Conservation (phyloP, 192 early-diverging fungal species). For the Powellomyces hirtus region DNA sequence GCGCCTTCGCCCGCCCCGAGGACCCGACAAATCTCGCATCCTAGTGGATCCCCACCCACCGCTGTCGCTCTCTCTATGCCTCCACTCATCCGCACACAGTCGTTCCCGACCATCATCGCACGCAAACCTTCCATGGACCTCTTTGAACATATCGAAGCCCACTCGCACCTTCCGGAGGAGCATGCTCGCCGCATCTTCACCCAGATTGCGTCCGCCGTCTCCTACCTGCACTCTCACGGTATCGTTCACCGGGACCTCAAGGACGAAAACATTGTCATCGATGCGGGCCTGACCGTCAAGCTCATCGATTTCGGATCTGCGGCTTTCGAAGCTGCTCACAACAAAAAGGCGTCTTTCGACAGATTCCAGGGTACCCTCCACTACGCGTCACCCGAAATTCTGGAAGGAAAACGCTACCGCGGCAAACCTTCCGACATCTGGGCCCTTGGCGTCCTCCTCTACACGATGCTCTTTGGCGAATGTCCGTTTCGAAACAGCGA, state of each 20-base stretch:
- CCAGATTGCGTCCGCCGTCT: constrained; percentile 67
- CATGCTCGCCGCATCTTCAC: constrained; percentile 64
- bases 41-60: not conserved
- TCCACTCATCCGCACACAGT: constrained; percentile 1
- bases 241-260: constrained; percentile 83
- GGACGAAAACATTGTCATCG: constrained; percentile 65
- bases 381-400: constrained; percentile 68
- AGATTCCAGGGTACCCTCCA: constrained; percentile 51
- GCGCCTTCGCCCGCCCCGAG: not conserved
- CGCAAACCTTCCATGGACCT: constrained; percentile 38
- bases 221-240: constrained; percentile 57
- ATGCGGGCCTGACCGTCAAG: constrained; percentile 41
- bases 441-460: constrained; percentile 66
- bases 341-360: constrained; percentile 28
- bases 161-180: constrained; percentile 59
- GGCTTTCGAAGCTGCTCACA: constrained; percentile 26
- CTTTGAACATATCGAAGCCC: constrained; percentile 69
- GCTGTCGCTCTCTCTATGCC: not conserved
- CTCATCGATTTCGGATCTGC: constrained; percentile 70
- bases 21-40: not conserved
- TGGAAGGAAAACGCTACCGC: constrained; percentile 55
- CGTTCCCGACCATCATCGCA: constrained; percentile 4
- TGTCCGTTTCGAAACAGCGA: constrained; percentile 51
- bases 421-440: constrained; percentile 72
- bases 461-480: constrained; percentile 51